A percentile compares a stretch with the other conserved stretches of the same genome.
phyloP scores from a whole-genome alignment of 2,329 filamentous ascomycete genomes.

The Arachnomyces sp. region DNA sequence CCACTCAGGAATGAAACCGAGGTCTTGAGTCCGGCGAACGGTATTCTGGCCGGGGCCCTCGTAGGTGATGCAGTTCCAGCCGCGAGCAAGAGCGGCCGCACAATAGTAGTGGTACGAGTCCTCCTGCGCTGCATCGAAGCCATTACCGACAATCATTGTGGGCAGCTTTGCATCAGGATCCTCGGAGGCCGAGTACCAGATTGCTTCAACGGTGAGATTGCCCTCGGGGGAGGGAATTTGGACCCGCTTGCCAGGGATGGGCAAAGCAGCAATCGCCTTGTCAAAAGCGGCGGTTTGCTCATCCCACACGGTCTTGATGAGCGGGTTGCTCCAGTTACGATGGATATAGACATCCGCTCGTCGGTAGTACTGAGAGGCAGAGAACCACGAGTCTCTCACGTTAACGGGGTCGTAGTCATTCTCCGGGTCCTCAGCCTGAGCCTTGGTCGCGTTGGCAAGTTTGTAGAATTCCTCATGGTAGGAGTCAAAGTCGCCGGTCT shows the following conservation, averaged over 20 bases:
- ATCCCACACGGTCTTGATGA: slow-evolving; percentile 32
- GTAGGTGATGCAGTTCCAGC: slow-evolving; percentile 39
- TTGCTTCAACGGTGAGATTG: slow-evolving; percentile 29
- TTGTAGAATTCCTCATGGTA: slow-evolving; percentile 13
- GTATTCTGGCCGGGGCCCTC: slow-evolving; percentile 41
- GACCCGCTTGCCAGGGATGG: slow-evolving; percentile 29
- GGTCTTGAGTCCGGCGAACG: slow-evolving; percentile 32
- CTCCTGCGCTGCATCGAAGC: slow-evolving; percentile 39
- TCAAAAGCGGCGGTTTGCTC: slow-evolving; percentile 31
- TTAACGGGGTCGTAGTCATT: slow-evolving; percentile 11
- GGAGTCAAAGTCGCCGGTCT: slow-evolving; percentile 11
- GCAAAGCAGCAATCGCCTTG: slow-evolving; percentile 29
- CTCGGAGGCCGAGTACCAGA: slow-evolving; percentile 25
- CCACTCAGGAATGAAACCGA: slow-evolving; percentile 41
- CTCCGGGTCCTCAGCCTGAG: slow-evolving; percentile 11
- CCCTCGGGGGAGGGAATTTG: slow-evolving; percentile 15
- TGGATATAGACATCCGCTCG: slow-evolving; percentile 36
- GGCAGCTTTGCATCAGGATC: slow-evolving; percentile 19
- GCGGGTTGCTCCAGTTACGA: slow-evolving; percentile 33
- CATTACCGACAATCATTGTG: slow-evolving; percentile 33
- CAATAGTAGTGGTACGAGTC: slow-evolving; percentile 35
- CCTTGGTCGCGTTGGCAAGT: slow-evolving; percentile 13
- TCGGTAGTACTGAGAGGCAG: slow-evolving; percentile 36
- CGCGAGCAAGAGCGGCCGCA: slow-evolving; percentile 29
- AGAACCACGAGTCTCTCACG: slow-evolving; percentile 28